Evolutionary conservation across 345 rosid species (phyloP), one percentile per base, ranked within the genome.

Genomic region (Theobroma cacao): DNA sequence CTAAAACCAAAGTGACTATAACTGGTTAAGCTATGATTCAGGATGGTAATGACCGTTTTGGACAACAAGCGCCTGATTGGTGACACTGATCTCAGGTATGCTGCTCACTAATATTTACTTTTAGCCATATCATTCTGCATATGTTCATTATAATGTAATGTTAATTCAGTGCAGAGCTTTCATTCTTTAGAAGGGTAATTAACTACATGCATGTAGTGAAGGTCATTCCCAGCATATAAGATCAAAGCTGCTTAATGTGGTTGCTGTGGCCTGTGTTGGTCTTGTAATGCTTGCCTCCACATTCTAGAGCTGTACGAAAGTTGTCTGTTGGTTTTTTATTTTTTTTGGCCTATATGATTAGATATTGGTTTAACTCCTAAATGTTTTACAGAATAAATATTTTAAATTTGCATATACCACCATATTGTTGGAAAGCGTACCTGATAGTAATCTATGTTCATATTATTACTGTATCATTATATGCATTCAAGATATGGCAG

Each of bases 1-100:
- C 62, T n/a, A 95, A 91, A 78, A 79, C 89, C 48, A 88, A 86
- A 83, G 76, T 80, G 60, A 69, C 87, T 75, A 80, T 77, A 47
- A 58, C 83, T 11, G 87, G 86, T 63, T 90, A 85, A 82, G 78
- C 74, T 64, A 48, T 40, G 43, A 73, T 58, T 45, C 67, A 56
- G 75, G 55, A 53, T 48, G 55, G 75, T 55, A 80, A 74, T 52
- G 69, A 60, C 24, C 66, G 65, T 50, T 33, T 34, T 60, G 50
- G 50, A 58, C 40, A 71, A 76, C 45, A 74, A 28, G 28, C 45
- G 59, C 31, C 75, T 61, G 72, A 45, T 74, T 72, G 50, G 36
- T 55, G 43, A 52, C 48, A 56, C 68, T 18, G 30, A 71, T 77
- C 60, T 77, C 78, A 77, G 86, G 87, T 86, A 84, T 78, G 63